Conservation (phyloP, 2,329 filamentous ascomycete species). For the Colletotrichum cereale region DNA sequence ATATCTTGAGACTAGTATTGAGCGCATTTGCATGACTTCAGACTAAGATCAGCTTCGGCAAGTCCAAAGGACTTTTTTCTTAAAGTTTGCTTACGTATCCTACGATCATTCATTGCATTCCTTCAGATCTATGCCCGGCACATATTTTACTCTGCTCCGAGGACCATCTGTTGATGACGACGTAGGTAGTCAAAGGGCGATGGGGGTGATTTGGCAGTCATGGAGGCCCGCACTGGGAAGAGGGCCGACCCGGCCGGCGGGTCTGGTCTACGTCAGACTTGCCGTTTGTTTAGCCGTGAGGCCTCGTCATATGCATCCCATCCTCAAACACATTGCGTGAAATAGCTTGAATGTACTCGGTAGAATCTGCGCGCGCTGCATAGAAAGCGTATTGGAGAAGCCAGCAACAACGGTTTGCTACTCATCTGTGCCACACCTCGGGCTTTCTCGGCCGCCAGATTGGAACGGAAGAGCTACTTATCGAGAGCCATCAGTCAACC, state of each 20-base stretch:
- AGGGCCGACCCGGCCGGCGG: not conserved
- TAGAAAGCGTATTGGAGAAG: not conserved
- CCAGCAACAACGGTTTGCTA: not conserved
- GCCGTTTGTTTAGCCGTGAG: not conserved
- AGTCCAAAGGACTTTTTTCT: not conserved
- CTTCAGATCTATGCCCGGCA: not conserved
- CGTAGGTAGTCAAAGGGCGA: not conserved
- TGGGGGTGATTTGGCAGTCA: not conserved
- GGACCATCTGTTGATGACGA: not conserved
- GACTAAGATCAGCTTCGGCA: not conserved
- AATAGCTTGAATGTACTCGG: not conserved
- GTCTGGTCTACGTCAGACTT: not conserved
- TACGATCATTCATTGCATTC: not conserved
- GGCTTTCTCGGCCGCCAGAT: not conserved
- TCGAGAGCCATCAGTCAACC: not conserved
- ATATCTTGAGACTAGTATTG: not conserved
- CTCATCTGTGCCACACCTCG: no score
- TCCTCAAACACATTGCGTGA: not conserved
- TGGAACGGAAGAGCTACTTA: not conserved
- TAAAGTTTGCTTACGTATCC: not conserved
- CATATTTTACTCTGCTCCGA: not conserved
- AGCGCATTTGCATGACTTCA: not conserved
- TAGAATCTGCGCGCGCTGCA: not conserved
- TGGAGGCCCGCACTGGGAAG: not conserved
- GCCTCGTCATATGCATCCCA: not conserved